These are phyloP conservation scores for Passalora sequoiae DNA, from an alignment of 2,329 filamentous ascomycete genomes.

Conservation along the genomic window DNA sequence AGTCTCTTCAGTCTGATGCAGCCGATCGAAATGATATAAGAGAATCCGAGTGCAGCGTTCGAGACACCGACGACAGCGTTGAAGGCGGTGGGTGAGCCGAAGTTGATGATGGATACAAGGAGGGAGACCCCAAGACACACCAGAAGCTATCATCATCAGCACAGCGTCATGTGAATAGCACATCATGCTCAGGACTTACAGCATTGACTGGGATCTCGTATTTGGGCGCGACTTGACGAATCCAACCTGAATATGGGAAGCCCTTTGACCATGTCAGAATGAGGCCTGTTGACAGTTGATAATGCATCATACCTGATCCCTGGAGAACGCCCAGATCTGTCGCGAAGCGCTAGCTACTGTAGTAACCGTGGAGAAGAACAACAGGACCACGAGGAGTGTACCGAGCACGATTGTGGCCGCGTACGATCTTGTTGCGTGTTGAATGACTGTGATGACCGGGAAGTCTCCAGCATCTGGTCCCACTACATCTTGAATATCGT, in stretches of 20 bases:
- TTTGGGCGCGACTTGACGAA: slow-evolving; percentile 27
- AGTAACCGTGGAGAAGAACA: slow-evolving; percentile 35
- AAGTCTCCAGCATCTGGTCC: slow-evolving; percentile 26
- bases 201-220: slow-evolving; percentile 33
- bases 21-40: slow-evolving; percentile 32
- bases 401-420: slow-evolving; percentile 31
- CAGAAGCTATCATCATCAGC: slow-evolving; percentile 20
- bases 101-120: slow-evolving; percentile 39
- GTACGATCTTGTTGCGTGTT: slow-evolving; percentile 28
- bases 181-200: slow-evolving; percentile 14
- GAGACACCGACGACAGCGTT: slow-evolving; percentile 40
- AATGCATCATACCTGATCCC: slow-evolving; percentile 26
- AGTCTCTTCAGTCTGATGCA: slow-evolving; percentile 32
- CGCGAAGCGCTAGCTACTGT: slow-evolving; percentile 33
- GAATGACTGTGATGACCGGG: slow-evolving; percentile 31
- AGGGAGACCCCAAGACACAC: slow-evolving; percentile 30
- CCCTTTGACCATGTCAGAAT: slow-evolving; percentile 21
- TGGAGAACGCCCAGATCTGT: slow-evolving; percentile 33
- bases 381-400: slow-evolving; percentile 29
- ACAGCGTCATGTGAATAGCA: no score
- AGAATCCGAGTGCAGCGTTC: slow-evolving; percentile 32
- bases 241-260: slow-evolving; percentile 34
- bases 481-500: slow-evolving; percentile 22
- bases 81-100: slow-evolving; percentile 39
- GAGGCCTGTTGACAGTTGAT: background rate